Percentiles rank a stretch among this genome's conserved stretches.
Conservation (phyloP, 2,329 filamentous ascomycete genomes). For the Zymoseptoria brevis region DNA sequence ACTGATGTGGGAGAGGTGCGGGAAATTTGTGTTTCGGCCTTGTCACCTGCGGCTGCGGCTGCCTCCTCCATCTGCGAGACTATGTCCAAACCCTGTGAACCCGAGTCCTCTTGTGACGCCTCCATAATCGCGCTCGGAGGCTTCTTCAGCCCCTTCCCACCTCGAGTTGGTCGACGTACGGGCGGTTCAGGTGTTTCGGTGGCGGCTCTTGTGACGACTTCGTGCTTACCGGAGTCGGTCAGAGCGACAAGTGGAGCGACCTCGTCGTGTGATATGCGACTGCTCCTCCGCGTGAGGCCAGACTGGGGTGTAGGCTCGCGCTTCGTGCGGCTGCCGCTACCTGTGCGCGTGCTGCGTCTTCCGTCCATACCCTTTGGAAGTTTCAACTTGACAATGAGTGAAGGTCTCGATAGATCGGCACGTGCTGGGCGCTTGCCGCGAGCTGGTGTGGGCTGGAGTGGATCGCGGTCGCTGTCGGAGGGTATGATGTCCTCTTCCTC, state of each 20-base stretch:
- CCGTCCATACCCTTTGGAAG: constrained; percentile 21
- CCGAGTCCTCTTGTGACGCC: constrained; percentile 44
- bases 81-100: constrained; percentile 31
- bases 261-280: constrained; percentile 51
- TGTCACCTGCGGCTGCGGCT: constrained; percentile 13
- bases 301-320: constrained; percentile 29
- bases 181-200: constrained; percentile 44
- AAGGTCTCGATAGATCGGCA: constrained; percentile 6
- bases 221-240: constrained; percentile 52
- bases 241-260: constrained; percentile 50
- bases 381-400: constrained; percentile 37
- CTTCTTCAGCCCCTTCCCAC: constrained; percentile 43
- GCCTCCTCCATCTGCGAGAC: constrained; percentile 22
- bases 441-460: constrained; percentile 12
- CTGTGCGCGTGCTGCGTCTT: constrained; percentile 30
- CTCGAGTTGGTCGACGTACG: constrained; percentile 35
- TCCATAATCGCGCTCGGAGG: constrained; percentile 45
- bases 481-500: constrained; percentile 41
- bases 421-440: constrained; percentile 7
- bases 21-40: constrained; percentile 28
- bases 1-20: constrained; percentile 22
- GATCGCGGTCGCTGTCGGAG: constrained; percentile 27
- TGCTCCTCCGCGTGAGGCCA: constrained; percentile 43
- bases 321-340: constrained; percentile 29
- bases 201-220: constrained; percentile 45